phyloP scores from a whole-genome alignment of 441 rosid species.

The Pelargonium citronellum region DNA sequence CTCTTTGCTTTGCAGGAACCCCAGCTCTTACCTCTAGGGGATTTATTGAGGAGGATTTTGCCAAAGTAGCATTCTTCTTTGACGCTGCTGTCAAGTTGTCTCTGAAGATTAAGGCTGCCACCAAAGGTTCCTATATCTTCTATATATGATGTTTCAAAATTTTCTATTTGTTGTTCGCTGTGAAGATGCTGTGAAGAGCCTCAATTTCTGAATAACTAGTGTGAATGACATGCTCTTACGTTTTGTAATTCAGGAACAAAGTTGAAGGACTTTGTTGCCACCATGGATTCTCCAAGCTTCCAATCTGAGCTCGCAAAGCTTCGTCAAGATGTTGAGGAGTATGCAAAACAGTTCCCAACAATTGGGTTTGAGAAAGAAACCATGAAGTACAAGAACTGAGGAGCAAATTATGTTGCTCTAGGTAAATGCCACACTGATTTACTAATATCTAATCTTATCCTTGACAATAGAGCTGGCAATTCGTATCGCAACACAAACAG shows the following conservation, averaged over 20 bases:
- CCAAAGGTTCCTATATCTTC: constrained; percentile 45
- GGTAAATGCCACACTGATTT: constrained; percentile 21
- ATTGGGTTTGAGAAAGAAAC: constrained; percentile 85
- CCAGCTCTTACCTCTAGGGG: constrained; percentile 94
- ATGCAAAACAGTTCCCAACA: constrained; percentile 95
- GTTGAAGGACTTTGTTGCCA: constrained; percentile 71
- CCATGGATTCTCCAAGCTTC: constrained; percentile 47
- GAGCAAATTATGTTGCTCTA: constrained; percentile 14
- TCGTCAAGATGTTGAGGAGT: constrained; percentile 70
- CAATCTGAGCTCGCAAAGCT: constrained; percentile 68
- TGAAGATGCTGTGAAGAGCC: not conserved
- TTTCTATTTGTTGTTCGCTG: constrained; percentile 11
- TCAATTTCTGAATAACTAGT: constrained; percentile 12
- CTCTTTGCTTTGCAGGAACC: constrained; percentile 45
- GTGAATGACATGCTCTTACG: constrained; percentile 5
- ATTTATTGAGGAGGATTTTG: constrained; percentile 83
- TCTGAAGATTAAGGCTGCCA: constrained; percentile 64
- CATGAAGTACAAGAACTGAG: constrained; percentile 91
- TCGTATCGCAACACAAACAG: no score
- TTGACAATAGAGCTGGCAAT: no score
- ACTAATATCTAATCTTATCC: no score
- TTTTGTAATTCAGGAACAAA: constrained; percentile 55
- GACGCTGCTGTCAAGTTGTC: constrained; percentile 69
- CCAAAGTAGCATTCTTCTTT: constrained; percentile 75
- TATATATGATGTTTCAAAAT: not conserved